Evolutionary conservation across 495 filamentous ascomycete species (phyloP), one percentile per base, ranked within the genome.

Genomic region (Daldinia concentrica): DNA sequence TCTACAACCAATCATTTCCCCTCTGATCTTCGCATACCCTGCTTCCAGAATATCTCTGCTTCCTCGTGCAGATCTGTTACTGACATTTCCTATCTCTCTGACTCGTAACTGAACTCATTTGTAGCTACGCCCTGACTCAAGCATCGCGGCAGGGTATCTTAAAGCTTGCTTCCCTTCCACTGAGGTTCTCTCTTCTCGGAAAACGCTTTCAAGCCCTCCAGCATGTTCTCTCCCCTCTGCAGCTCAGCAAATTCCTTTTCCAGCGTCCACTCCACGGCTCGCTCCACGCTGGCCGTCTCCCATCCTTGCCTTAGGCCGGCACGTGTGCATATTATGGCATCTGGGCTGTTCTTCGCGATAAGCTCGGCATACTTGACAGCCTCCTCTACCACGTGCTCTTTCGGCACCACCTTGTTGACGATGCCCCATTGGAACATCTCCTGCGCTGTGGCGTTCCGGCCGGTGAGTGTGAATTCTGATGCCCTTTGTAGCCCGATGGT

Each of bases 381-480:
- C 78, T 87, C 83, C 22, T 73, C 75, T n/a, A 90, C 80, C 24
- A 86, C 82, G 9, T 68, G 68, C 54, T 82, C 83, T 30, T 66
- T 78, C 6, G 79, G 73, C 26, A 90, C 86, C 41, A 95, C 86
- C 74, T 85, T 86, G 78, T 96, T 95, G 14, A 94, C 89, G 34
- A 97, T 62, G 36, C 92, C 90, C 90, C 90, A 95, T 58, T 75
- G 71, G 78, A 86, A 78, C 69, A 91, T 92, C 82, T 92, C 87
- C 32, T 73, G 72, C 3, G 92, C 91, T 1, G 72, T 74, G 48
- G 92, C 84, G 54, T 83, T 84, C 60, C 90, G 79, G 2, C 92
- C 92, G 34, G 88, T 88, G 32, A 95, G 78, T n/a, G 89, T 90
- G 68, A 95, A 84, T 81, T 95, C 91, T 19, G 87, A 88, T 1